Conservation (phyloP, 352 stramenopile genomes). For the Phytophthora sojae region DNA sequence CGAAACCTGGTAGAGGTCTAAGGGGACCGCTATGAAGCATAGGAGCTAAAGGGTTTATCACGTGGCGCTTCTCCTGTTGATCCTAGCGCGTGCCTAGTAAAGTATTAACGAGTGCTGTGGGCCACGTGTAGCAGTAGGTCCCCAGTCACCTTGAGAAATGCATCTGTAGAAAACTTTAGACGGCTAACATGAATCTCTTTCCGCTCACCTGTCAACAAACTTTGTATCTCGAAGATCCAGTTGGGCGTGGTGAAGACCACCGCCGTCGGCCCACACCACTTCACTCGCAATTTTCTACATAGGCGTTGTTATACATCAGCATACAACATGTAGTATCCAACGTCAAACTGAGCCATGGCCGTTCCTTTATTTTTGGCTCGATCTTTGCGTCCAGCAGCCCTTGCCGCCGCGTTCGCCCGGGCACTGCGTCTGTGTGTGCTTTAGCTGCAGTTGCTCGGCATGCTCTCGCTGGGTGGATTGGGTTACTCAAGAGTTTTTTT, state of each 20-base stretch:
- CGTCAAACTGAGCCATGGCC: slow-evolving; percentile 26
- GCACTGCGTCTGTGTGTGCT: neutral
- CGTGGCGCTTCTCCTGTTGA: neutral
- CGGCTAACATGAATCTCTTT: neutral
- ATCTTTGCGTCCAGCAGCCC: neutral
- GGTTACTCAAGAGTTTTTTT: neutral
- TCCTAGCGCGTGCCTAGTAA: neutral
- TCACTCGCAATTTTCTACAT: slow-evolving; percentile 14
- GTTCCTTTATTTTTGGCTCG: slow-evolving; percentile 8
- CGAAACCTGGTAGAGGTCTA: neutral
- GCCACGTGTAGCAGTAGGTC: neutral
- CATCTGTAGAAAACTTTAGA: neutral
- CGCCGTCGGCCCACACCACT: slow-evolving; percentile 28
- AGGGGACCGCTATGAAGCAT: neutral
- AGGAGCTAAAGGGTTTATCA: neutral
- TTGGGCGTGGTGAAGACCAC: slow-evolving; percentile 15
- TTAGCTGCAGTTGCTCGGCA: neutral
- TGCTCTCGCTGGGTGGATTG: neutral
- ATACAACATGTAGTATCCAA: slow-evolving; percentile 30
- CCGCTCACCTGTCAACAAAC: slow-evolving; percentile 10
- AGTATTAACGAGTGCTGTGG: neutral
- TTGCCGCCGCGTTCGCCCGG: neutral
- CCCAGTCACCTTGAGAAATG: neutral
- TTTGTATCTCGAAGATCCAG: slow-evolving; percentile 27
- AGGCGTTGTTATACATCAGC: slow-evolving; percentile 25